These are phyloP conservation scores for Coniophora puteana DNA, from an alignment of 1,284 basidiomycete genomes.

Conservation along the genomic window DNA sequence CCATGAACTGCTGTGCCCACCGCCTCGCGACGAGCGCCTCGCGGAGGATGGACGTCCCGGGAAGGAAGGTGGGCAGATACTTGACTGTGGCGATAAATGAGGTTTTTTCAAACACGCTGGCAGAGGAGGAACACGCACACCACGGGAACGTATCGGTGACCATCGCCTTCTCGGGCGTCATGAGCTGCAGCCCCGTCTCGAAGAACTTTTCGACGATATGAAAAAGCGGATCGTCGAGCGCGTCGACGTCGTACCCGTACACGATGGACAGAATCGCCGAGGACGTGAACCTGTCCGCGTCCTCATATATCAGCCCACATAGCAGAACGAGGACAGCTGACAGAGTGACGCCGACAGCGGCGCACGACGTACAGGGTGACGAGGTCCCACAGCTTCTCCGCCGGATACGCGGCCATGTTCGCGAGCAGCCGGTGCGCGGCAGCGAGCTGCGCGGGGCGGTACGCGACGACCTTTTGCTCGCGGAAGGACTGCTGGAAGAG, in stretches of 20 bases:
- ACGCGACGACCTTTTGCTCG: constrained; percentile 19
- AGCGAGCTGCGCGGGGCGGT: constrained; percentile 24
- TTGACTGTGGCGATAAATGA: too few species aligned
- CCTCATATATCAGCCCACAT: too few species aligned
- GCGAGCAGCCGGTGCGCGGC: constrained; percentile 25
- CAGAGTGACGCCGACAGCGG: too few species aligned
- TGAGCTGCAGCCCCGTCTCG: constrained; percentile 20
- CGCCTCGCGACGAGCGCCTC: too few species aligned
- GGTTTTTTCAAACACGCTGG: too few species aligned
- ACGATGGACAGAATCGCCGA: constrained; percentile 30
- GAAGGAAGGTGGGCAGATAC: too few species aligned
- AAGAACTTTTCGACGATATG: constrained; percentile 28
- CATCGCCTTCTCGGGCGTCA: constrained; percentile 23
- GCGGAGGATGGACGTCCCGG: too few species aligned
- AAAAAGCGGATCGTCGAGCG: constrained; percentile 23
- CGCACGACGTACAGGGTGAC: constrained; percentile 29
- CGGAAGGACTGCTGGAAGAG: constrained; percentile 30
- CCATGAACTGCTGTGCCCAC: too few species aligned
- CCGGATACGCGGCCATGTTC: constrained; percentile 18
- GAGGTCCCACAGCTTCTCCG: constrained; percentile 22
- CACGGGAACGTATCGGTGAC: constrained; percentile 30
- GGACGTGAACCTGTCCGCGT: constrained; percentile 24
- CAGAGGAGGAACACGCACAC: constrained; percentile 24
- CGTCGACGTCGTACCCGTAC: constrained; percentile 29
- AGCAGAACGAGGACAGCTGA: too few species aligned